Base-by-base conservation (phyloP, 768 basidiomycete species). In the Phanerochaete carnosa region DNA sequence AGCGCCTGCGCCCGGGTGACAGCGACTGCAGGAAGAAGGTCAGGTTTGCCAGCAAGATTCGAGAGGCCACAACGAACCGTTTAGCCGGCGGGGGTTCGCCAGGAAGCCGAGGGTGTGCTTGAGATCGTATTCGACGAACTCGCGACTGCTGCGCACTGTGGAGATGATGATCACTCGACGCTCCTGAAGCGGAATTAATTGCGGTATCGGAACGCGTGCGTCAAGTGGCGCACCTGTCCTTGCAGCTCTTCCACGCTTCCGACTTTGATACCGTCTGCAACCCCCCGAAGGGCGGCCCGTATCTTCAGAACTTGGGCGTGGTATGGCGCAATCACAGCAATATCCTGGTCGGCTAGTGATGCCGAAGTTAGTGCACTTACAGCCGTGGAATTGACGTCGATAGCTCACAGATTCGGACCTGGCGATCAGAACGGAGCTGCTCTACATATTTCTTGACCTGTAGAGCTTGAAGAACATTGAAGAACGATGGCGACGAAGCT, bases 201-300 rank as follows among this genome's bases (percentile, higher is more conserved):
- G 45, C 46, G 23, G n/a, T 28, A 12, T 51, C n/a, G 13, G n/a
- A 7, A 25, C 3, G 45, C 51, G 13, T 25, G 9, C 15, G 29
- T 12, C 37, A 7, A 29, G 11, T 16, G 26, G 30, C 63, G 29
- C 53, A 81, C 83, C 72, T 86, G 83, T 8, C 86, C 87, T 68
- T 87, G 86, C 71, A 86, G 86, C 59, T 86, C 84, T 64, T 88
- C 87, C 0, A 86, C 85, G 23, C 82, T 84, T 22, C 85, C 87
- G 15, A 88, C 81, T 64, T 87, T 87, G 57, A 87, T 74, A 2
- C 64, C 67, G 5, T 67, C 65, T 0, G 68, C 68, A 32, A 69
- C 50, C 11, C 43, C 54, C 28, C 68, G 66, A 16, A 87, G 67
- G 1, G 69, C 56, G 7, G 60, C 68, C 13, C 82, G 76, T 23